Percentiles rank a stretch among this genome's conserved stretches.
These are phyloP conservation scores for Fusarium sp. DNA, from an alignment of 2,329 filamentous ascomycete genomes.

Conservation along the genomic window DNA sequence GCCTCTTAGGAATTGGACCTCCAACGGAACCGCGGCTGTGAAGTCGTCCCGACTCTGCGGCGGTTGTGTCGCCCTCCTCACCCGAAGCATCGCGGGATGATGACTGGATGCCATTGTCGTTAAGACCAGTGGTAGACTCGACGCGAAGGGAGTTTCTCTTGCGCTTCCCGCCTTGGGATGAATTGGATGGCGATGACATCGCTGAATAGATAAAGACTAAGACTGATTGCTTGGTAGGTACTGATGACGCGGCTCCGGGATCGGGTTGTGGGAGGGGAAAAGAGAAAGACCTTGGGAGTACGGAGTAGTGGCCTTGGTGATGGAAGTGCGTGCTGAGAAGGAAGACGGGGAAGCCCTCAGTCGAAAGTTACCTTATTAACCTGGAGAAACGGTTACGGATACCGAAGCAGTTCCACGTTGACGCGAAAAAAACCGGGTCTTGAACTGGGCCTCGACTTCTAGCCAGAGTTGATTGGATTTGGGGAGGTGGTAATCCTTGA, in stretches of 20 bases:
- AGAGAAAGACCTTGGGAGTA: conserved; percentile 10
- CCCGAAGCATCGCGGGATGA: conserved; percentile 86
- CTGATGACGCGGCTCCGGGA: conserved; percentile 39
- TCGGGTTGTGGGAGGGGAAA: conserved; percentile 36
- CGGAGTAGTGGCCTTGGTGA: conserved; percentile 11
- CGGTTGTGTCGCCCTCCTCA: conserved; percentile 83
- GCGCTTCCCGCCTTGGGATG: conserved; percentile 75
- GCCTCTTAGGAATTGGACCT: conserved; percentile 79
- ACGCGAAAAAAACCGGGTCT: conserved; percentile 42
- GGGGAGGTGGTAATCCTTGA: conserved; percentile 25
- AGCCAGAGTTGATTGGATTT: conserved; percentile 34
- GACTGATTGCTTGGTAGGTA: conserved; percentile 9
- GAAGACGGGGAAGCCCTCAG: conserved; percentile 23
- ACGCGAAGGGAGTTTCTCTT: conserved; percentile 76
- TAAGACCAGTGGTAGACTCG: conserved; percentile 58
- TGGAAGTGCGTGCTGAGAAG: conserved; percentile 16
- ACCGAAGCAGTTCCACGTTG: conserved; percentile 43
- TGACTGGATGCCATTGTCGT: conserved; percentile 72
- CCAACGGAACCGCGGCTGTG: conserved; percentile 68
- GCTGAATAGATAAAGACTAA: conserved; percentile 13
- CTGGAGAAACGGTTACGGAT: conserved; percentile 42
- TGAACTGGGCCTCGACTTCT: conserved; percentile 26
- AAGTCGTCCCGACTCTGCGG: conserved; percentile 71
- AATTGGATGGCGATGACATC: conserved; percentile 59
- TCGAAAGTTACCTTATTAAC: conserved; percentile 22